Evolutionary conservation across 1,139 yeast genomes (phyloP).

Genomic region (Candida sojae): DNA sequence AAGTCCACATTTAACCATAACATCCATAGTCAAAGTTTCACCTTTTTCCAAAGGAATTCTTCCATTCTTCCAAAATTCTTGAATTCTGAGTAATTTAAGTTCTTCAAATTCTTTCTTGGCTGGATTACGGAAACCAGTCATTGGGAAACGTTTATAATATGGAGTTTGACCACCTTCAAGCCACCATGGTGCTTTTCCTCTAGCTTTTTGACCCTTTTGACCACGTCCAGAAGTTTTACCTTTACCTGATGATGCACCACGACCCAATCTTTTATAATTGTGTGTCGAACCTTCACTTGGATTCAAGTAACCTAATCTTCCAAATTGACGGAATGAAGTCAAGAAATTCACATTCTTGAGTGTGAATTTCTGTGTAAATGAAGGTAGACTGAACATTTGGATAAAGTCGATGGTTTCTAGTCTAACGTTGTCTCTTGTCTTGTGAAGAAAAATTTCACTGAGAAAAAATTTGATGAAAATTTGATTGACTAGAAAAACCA

Average conservation of each 20-base stretch:
- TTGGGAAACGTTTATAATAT: conserved; percentile 83
- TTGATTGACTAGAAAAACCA: neutral
- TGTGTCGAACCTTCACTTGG: conserved; percentile 45
- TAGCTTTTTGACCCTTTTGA: conserved; percentile 96
- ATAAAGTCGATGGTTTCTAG: neutral
- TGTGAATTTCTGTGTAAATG: conserved; percentile 1
- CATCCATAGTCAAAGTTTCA: conserved; percentile 59
- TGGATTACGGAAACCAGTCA: conserved; percentile 78
- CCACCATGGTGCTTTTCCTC: conserved; percentile 88
- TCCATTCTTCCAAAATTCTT: conserved; percentile 66
- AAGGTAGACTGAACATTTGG: conserved; percentile 11
- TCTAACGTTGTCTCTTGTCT: neutral
- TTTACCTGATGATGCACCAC: conserved; percentile 93
- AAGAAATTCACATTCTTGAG: conserved; percentile 1
- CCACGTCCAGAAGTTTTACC: conserved; percentile 98
- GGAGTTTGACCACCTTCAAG: conserved; percentile 99
- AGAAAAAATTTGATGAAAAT: conserved; percentile 2
- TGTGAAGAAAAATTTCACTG: neutral
- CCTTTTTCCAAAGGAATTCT: conserved; percentile 64
- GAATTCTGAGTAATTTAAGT: conserved; percentile 59
- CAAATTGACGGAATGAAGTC: conserved; percentile 18
- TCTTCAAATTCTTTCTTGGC: conserved; percentile 47
- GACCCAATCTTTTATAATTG: conserved; percentile 74
- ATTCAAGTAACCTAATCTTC: conserved; percentile 38
- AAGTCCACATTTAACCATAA: conserved; percentile 73